Evolutionary conservation across 768 basidiomycete genomes (phyloP).

Genomic region (Mycena maculata): DNA sequence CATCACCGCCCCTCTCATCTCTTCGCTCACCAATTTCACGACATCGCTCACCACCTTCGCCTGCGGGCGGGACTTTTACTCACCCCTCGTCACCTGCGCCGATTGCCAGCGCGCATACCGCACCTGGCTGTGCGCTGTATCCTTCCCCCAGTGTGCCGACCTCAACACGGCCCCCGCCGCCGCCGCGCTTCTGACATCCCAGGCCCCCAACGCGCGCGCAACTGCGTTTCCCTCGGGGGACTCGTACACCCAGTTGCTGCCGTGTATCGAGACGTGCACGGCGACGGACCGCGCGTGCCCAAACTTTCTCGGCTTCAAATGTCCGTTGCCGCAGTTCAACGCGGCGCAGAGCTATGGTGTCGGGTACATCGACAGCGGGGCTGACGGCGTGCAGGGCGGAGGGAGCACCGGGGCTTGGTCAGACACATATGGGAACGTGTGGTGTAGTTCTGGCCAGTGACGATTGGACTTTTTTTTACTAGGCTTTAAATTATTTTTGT

Average conservation of each 20-base stretch:
- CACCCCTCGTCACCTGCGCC: constrained; percentile 79
- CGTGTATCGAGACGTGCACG: constrained; percentile 84
- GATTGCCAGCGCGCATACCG: constrained; percentile 82
- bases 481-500: constrained; percentile 36
- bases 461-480: not conserved
- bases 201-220: constrained; percentile 52
- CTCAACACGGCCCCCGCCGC: constrained; percentile 48
- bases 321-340: constrained; percentile 71
- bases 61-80: constrained; percentile 85
- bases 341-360: constrained; percentile 79
- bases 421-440: constrained; percentile 81
- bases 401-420: constrained; percentile 67
- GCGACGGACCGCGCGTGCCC: constrained; percentile 83
- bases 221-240: constrained; percentile 56
- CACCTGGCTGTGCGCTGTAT: constrained; percentile 79
- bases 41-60: constrained; percentile 76
- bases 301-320: constrained; percentile 73
- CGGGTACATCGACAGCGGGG: constrained; percentile 73
- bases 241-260: constrained; percentile 72
- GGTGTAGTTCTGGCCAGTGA: constrained; percentile 64
- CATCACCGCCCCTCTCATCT: constrained; percentile 63
- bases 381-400: constrained; percentile 55
- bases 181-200: constrained; percentile 39
- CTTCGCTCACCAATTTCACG: constrained; percentile 80
- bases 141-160: constrained; percentile 76